Evolutionary conservation across 192 early-diverging fungal species (phyloP), one percentile per base, ranked within the genome.

Genomic region (Jimgerdemannia flammicorona): DNA sequence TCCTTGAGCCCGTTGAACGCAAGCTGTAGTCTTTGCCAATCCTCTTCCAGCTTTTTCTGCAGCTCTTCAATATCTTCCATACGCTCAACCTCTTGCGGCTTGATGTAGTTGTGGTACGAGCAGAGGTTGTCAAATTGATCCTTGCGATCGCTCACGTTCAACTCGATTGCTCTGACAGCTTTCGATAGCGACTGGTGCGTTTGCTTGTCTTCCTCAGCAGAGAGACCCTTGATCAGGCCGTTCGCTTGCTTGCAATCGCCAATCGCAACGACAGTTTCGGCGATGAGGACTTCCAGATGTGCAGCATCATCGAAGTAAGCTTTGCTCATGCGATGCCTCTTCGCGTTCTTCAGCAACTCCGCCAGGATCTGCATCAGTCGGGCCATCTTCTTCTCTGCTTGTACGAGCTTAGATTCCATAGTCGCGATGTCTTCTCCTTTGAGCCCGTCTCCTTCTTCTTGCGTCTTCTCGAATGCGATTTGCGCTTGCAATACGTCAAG

Each of bases 141-240:
- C 59, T 74, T 43, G 11, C 74, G 74, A 2, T 70, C 67, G 19
- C 54, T 63, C 10, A 40, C 54, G 1, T 44, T 64, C 40, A 69
- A 9, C 11, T 76, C 66, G 44, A 72, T 64, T 17, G 64, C n/a
- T 9, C 29, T 14, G 3, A 80, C 10, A 3, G 71, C 65, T 7
- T 66, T 68, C 2, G 69, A 43, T 20, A 80, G 54, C 41, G 43
- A 64, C 17, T 80, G 71, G 67, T 70, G 73, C 3, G 72, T 18
- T 4, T 76, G 44, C 10, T 73, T 64, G 44, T 80, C 79, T 44
- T 80, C 75, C 4, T 76, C 71, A 17, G 72, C 71, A 11, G 74
- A 76, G 43, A 76, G 70, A 14, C 79, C 79, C 0, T 74, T 80
- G 68, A 80, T 80, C 66, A 80, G 76, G 9, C 79, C 79, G 54